Evolutionary conservation across 2,329 filamentous ascomycete genomes (phyloP), one percentile per base, ranked within the genome.

Genomic region (Hypocreales sp.): DNA sequence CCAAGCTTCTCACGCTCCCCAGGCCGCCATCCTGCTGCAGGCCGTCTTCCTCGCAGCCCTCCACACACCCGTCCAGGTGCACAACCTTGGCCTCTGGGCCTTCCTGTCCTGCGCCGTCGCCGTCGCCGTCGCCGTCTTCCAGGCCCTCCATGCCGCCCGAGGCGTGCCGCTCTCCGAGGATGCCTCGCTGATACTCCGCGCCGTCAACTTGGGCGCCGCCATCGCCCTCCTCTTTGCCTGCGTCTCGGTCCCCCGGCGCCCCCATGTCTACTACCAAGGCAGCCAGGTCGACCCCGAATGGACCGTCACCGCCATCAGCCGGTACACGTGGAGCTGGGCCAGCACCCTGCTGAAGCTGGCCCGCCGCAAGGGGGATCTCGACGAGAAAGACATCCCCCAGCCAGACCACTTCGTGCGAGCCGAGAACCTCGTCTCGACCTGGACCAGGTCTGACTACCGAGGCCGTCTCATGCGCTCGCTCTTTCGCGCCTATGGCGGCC

Each of bases 271-370:
- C 41, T 56, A 62, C 40, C 35, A 72, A 21, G 71, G 60, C 15
- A 55, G 60, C 25, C 44, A 59, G 4, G 73, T 87, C 18, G 79
- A 86, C 42, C 55, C 57, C 11, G 63, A 77, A 50, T 62, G 60
- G 39, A 76, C 73, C 0, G 59, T 58, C 4, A 72, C 73, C 3
- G 65, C 72, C 1, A 56, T 77, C 25, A 61, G 53, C 27, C 66
- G 70, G 27, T 70, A 71, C 41, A 79, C 67, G 6, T 86, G 74
- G 53, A 53, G 57, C 26, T 87, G 79, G 79, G 60, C 67, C 2
- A 49, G 45, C 2, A 46, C 52, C 3, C 39, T 83, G 0, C 58
- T 86, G 10, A 40, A 48, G 1, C 47, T 63, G 14, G 71, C 74
- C 2, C 48, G 52, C 3, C 58, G 61, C 37, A 72, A 75, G 40